These are phyloP conservation scores for Macrocybe gigantea DNA, from an alignment of 768 basidiomycete genomes.

Conservation along the genomic window DNA sequence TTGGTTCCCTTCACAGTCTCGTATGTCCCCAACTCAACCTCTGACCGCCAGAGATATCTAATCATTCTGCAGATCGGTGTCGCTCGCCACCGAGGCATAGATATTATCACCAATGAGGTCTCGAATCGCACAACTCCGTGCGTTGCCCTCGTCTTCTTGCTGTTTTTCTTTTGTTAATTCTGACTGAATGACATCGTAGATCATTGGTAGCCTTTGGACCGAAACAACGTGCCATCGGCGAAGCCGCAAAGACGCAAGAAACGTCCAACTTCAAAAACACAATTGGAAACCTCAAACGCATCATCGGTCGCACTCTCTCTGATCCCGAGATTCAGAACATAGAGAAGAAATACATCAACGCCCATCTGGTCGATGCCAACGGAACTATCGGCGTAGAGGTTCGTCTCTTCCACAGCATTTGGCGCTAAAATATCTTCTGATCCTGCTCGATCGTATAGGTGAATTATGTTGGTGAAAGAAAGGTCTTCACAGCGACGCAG, in stretches of 20 bases:
- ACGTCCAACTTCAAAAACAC: conserved; percentile 99
- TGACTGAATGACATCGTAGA: conserved; percentile 31
- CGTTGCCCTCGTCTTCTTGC: conserved; percentile 23
- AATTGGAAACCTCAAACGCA: conserved; percentile 85
- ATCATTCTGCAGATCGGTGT: conserved; percentile 72
- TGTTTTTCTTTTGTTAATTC: neutral
- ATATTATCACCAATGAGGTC: conserved; percentile 97
- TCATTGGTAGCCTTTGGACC: conserved; percentile 93
- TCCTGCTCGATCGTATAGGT: conserved; percentile 47
- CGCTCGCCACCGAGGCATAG: conserved; percentile 92
- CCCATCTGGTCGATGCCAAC: conserved; percentile 75
- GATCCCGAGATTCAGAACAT: conserved; percentile 79
- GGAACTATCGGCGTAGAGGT: conserved; percentile 87
- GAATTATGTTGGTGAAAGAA: conserved; percentile 77
- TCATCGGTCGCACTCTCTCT: conserved; percentile 73
- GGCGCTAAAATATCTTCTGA: neutral
- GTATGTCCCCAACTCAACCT: conserved; percentile 29
- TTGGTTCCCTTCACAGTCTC: conserved; percentile 88
- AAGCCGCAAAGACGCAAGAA: conserved; percentile 95
- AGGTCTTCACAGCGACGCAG: conserved; percentile 82
- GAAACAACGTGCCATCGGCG: conserved; percentile 88
- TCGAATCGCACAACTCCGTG: conserved; percentile 96
- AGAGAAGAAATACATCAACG: conserved; percentile 91
- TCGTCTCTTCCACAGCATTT: conserved; percentile 17
- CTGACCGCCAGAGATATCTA: conserved; percentile 6